Conservation (phyloP, 1,284 basidiomycete genomes). For the Boletus sp. region DNA sequence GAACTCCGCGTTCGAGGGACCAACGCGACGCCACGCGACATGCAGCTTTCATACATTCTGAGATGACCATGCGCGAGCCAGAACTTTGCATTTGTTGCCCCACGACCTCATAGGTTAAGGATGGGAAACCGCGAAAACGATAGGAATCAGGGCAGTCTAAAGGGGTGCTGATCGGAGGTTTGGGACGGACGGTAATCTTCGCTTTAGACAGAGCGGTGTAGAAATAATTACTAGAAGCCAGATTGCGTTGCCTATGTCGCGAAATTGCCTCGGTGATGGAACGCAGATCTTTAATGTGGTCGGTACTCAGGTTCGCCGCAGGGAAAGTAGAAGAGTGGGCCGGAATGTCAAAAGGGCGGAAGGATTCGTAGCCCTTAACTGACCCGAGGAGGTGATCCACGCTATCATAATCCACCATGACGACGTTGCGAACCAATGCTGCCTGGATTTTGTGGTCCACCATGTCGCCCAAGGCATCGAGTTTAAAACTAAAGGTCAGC, state of each 20-base stretch:
- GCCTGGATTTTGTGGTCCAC: constrained; percentile 69
- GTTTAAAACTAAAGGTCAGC: constrained; percentile 79
- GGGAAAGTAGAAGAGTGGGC: constrained; percentile 2
- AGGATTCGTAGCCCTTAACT: not conserved
- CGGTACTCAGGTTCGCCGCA: constrained; percentile 20
- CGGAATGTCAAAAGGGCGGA: constrained; percentile 44
- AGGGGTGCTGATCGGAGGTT: constrained; percentile 28
- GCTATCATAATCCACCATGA: constrained; percentile 63
- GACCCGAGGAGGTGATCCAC: constrained; percentile 54
- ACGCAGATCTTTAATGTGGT: constrained; percentile 39
- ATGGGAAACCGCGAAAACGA: constrained; percentile 57
- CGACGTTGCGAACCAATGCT: constrained; percentile 69
- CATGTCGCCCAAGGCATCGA: constrained; percentile 64
- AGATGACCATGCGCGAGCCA: constrained; percentile 57
- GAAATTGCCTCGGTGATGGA: constrained; percentile 18
- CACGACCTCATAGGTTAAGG: constrained; percentile 45
- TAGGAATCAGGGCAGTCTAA: constrained; percentile 35
- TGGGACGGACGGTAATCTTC: constrained; percentile 25
- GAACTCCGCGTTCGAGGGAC: constrained; percentile 58
- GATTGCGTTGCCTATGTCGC: constrained; percentile 24
- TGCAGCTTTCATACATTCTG: constrained; percentile 84
- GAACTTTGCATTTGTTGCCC: constrained; percentile 24
- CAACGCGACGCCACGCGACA: constrained; percentile 76
- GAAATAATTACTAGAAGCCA: constrained; percentile 25
- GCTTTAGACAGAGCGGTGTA: constrained; percentile 26